Conservation (phyloP, 1,284 basidiomycete genomes). For the Vanrija sp. region DNA sequence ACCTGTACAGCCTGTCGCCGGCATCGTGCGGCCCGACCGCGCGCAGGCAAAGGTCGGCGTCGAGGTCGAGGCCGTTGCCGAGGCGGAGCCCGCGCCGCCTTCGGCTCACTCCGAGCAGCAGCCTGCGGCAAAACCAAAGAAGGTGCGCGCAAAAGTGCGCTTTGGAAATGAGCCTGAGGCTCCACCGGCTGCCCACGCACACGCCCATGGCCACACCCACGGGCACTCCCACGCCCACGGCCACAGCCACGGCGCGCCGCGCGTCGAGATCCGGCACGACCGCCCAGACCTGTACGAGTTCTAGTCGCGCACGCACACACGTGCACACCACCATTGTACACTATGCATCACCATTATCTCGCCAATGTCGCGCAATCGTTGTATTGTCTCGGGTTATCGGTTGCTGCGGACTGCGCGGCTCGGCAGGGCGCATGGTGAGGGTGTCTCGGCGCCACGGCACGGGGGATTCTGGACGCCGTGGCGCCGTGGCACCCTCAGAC, state of each 20-base stretch:
- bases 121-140: conserved; percentile 19
- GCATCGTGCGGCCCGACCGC: background rate
- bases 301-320: conserved; percentile 14
- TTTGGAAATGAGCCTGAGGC: conserved; percentile 32
- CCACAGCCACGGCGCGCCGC: conserved; percentile 5
- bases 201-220: conserved; percentile 18
- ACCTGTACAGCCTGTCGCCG: conserved; percentile 10
- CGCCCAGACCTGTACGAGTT: conserved; percentile 53
- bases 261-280: conserved; percentile 42
- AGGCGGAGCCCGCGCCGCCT: background rate
- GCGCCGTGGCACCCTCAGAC: too few species aligned
- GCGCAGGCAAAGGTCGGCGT: background rate
- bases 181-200: conserved; percentile 3
- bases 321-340: background rate
- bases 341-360: background rate
- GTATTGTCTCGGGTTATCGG: too few species aligned
- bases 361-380: too few species aligned
- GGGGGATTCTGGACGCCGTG: too few species aligned
- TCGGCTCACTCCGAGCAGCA: background rate
- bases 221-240: conserved; percentile 6
- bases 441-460: too few species aligned
- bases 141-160: conserved; percentile 33
- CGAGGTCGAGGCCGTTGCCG: background rate
- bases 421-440: too few species aligned
- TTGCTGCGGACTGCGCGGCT: too few species aligned